phyloP scores from a whole-genome alignment of 495 filamentous ascomycete species.

The Aspergillus nidulans region DNA sequence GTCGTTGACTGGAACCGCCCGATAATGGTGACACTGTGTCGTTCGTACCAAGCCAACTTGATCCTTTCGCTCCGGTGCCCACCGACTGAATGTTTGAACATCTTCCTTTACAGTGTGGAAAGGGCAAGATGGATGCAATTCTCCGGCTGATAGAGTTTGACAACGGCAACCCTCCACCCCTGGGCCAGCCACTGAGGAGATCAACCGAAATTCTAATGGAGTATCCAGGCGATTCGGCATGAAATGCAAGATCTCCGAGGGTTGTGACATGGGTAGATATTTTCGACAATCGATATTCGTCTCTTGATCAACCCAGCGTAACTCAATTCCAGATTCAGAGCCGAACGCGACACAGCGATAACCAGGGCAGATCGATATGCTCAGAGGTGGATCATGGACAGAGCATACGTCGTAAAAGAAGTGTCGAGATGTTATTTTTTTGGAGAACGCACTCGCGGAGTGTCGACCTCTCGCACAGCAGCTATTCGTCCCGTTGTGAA shows the following conservation, averaged over 20 bases:
- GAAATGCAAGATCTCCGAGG: constrained; percentile 65
- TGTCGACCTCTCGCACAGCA: not conserved
- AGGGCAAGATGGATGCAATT: constrained; percentile 25
- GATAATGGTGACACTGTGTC: constrained; percentile 58
- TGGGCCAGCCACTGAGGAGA: constrained; percentile 58
- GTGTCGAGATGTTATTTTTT: constrained; percentile 26
- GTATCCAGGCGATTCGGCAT: constrained; percentile 50
- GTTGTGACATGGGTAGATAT: constrained; percentile 63
- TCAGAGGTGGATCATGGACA: constrained; percentile 60
- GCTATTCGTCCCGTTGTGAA: not conserved
- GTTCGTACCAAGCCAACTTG: constrained; percentile 33
- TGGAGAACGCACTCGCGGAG: constrained; percentile 18
- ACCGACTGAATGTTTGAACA: constrained; percentile 25
- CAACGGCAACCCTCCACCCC: constrained; percentile 32
- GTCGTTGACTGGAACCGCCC: constrained; percentile 65
- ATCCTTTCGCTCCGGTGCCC: constrained; percentile 21
- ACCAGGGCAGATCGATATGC: constrained; percentile 65
- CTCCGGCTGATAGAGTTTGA: constrained; percentile 22
- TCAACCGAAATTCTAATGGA: constrained; percentile 54
- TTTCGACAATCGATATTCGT: constrained; percentile 54
- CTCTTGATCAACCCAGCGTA: constrained; percentile 66
- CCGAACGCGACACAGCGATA: constrained; percentile 69
- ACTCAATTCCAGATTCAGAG: constrained; percentile 60
- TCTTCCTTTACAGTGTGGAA: constrained; percentile 27
- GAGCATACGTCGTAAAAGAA: constrained; percentile 58